A percentile compares a stretch with the other conserved stretches of the same genome.
Evolutionary conservation across 1,284 basidiomycete genomes (phyloP).

Genomic region (Bjerkandera adusta): DNA sequence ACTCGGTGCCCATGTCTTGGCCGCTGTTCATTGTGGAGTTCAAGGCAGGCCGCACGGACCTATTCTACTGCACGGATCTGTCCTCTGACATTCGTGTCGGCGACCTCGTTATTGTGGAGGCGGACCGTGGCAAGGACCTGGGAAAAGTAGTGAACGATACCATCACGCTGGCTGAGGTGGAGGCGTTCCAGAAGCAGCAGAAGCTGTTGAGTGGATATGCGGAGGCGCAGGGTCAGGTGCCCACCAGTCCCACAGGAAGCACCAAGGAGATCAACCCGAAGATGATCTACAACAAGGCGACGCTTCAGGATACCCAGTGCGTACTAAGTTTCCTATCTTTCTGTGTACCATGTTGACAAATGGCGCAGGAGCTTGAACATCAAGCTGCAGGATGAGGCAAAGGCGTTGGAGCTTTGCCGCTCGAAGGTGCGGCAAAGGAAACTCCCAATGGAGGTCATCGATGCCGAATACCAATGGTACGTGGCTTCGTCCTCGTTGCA

Average conservation of each 20-base stretch:
- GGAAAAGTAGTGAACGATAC: slow-evolving; percentile 89
- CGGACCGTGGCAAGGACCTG: slow-evolving; percentile 91
- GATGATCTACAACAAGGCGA: slow-evolving; percentile 94
- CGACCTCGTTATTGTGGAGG: slow-evolving; percentile 95
- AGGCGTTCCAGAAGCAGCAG: slow-evolving; percentile 83
- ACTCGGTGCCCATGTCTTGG: slow-evolving; percentile 77
- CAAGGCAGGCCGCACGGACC: slow-evolving; percentile 93
- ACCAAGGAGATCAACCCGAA: slow-evolving; percentile 93
- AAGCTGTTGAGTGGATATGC: slow-evolving; percentile 39
- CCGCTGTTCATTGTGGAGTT: slow-evolving; percentile 97
- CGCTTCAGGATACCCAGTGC: slow-evolving; percentile 80
- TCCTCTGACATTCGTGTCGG: slow-evolving; percentile 70
- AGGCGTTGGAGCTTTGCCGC: slow-evolving; percentile 89
- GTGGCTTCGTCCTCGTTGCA: slow-evolving; percentile 27
- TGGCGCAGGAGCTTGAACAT: slow-evolving; percentile 60
- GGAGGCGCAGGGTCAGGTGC: slow-evolving; percentile 40
- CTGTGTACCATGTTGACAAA: slow-evolving; percentile 5
- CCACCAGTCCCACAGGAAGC: slow-evolving; percentile 54
- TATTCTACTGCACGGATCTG: slow-evolving; percentile 85
- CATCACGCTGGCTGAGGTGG: slow-evolving; percentile 89
- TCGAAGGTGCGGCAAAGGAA: slow-evolving; percentile 91
- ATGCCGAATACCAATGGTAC: slow-evolving; percentile 97
- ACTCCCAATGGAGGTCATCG: slow-evolving; percentile 96
- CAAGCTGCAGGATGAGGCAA: slow-evolving; percentile 89
- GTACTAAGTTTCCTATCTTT: no score